Base-by-base conservation (phyloP, 2,329 filamentous ascomycete genomes). In the Aspergillus thermomutatus region DNA sequence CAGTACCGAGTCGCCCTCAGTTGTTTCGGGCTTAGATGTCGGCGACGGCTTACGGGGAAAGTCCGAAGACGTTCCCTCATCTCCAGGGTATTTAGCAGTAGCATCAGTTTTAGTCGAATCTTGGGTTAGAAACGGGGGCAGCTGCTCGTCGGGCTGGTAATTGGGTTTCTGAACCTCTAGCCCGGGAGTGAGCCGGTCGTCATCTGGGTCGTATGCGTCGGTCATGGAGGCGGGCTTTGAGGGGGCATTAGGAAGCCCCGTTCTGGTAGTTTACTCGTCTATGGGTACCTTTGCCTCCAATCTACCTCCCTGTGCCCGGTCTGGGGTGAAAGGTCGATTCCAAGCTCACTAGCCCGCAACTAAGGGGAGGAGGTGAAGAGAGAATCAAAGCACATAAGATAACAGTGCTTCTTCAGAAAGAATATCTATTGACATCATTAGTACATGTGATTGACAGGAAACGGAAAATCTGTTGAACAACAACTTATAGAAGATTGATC, bases 1-100 rank as follows among this genome's bases (percentile, higher is more conserved):
- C 72, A 93, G 80, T 61, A 90, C 85, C 64, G 80, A 61, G 60
- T 68, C 65, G 64, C 66, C 83, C 81, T 89, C 86, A 65, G 83
- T 84, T 69, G 83, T 83, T 59, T 69, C 69, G 52, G 66, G 61
- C 61, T 64, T 67, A 57, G 66, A 58, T 57, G 62, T 63, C 59
- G 62, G 67, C 58, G 64, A 62, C 65, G 62, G 66, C 69, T 75
- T 74, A 72, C 71, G 69, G 63, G 72, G 69, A 68, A 66, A 62
- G 54, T 66, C 66, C 54, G 61, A 56, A 47, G 62, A 62, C 63
- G 69, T 69, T 68, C 67, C 66, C 66, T 70, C 66, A 55, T 60
- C 66, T 55, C 59, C 59, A 27, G 62, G 56, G 27, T 62, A 59
- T 58, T 68, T 64, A 49, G 61, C 55, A 52, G 43, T 14, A 26